Evolutionary conservation across 1,284 basidiomycete genomes (phyloP), one percentile per base, ranked within the genome.

Genomic region (Austropuccinia psidii): DNA sequence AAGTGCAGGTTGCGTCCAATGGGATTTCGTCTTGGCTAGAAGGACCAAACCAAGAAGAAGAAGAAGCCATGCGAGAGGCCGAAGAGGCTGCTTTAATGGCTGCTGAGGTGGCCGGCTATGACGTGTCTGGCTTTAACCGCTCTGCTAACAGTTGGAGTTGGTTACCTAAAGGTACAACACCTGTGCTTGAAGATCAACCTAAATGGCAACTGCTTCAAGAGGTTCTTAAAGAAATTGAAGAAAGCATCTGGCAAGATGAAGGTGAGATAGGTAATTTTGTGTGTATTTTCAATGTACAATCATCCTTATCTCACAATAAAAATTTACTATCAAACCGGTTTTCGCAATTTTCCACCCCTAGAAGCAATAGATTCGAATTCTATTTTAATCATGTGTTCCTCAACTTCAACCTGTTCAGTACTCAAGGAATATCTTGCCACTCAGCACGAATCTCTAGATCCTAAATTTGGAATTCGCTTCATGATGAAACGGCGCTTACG

Each of bases 151-250:
- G 54, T 11, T 75, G 73, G 41, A 43, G 33, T 43, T 91, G 91
- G 87, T 78, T 93, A 11, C 90, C 92, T 0, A 84, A 87, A 9
- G 89, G 87, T 0, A 88, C 96, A 79, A 87, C 91, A 49, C 90
- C 91, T 0, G 86, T 93, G 0, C 84, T 98, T 21, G 95, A 98
- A 80, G 94, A 97, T 79, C 85, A 91, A 47, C 95, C 95, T 0
- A 99, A 99, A 79, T 98, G 96, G 95, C 85, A 85, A 65, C 81
- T 97, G 3, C 83, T 99, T 3, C 86, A 88, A 0, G 90, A 93
- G 15, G 86, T 96, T 0, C 80, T 99, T 60, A 86, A 92, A 75
- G 96, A 99, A 82, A 90, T 94, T 5, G 96, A 98, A 81, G 88
- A 89, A 75, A 90, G 93, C 77, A 90, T 93, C 64, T 77, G 86